Conservation (phyloP, 2,329 filamentous ascomycete species). For the Cephalotrichum gorgonifer region DNA sequence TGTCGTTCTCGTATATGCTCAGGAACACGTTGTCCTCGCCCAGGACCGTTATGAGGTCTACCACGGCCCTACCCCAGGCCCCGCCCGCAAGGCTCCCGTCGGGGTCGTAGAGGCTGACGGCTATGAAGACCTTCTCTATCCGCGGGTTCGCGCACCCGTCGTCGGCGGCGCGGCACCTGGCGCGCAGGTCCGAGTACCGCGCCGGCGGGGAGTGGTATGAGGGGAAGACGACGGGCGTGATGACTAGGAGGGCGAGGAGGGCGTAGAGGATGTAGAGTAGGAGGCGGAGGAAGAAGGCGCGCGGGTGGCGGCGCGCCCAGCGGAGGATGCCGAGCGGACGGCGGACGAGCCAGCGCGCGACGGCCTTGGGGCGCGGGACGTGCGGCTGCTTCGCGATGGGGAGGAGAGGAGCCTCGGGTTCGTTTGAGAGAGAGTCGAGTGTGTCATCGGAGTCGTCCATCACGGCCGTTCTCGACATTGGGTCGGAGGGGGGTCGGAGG, state of each 20-base stretch:
- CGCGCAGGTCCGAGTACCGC: conserved; percentile 16
- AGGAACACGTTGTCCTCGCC: conserved; percentile 59
- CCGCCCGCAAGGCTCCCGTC: conserved; percentile 50
- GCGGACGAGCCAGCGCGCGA: conserved; percentile 6
- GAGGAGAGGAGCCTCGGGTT: background rate
- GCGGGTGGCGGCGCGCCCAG: conserved; percentile 8
- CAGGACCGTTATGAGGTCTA: conserved; percentile 53
- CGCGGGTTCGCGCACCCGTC: conserved; percentile 25
- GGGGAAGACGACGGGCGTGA: conserved; percentile 24
- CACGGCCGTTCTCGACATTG: no score
- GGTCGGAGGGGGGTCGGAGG: no score
- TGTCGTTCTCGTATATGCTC: conserved; percentile 65
- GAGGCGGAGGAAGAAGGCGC: conserved; percentile 7
- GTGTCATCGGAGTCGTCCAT: background rate
- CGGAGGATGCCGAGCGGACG: conserved; percentile 7
- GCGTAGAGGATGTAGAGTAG: conserved; percentile 17
- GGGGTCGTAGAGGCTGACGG: conserved; percentile 58
- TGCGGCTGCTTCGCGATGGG: background rate
- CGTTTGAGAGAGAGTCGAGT: background rate
- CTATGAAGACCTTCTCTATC: conserved; percentile 63
- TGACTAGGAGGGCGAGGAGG: conserved; percentile 18
- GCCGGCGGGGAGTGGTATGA: conserved; percentile 29
- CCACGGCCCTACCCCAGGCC: conserved; percentile 50
- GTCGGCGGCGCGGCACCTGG: conserved; percentile 11
- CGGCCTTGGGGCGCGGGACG: background rate